These are phyloP conservation scores for Macrocybe gigantea DNA, from an alignment of 768 basidiomycete genomes.

Conservation along the genomic window DNA sequence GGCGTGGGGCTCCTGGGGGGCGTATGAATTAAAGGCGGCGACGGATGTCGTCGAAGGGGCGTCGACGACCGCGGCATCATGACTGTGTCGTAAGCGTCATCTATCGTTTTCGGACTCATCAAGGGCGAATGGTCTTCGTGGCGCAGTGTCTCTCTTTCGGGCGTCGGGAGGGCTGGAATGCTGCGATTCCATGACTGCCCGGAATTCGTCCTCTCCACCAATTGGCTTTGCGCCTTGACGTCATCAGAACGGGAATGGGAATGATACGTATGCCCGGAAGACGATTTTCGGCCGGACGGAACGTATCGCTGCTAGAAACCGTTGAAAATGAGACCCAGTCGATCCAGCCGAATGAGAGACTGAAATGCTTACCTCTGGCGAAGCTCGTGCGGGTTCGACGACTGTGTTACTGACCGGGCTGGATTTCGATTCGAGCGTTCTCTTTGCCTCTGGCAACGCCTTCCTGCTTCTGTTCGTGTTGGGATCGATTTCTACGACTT, in stretches of 20 bases:
- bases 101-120: neutral
- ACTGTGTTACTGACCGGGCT: too few species aligned
- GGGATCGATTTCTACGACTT: too few species aligned
- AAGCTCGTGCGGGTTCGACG: too few species aligned
- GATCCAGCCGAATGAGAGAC: too few species aligned
- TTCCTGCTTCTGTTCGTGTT: too few species aligned
- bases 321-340: too few species aligned
- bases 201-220: neutral
- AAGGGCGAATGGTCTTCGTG: neutral
- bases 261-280: constrained; percentile 2
- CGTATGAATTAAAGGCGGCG: constrained; percentile 1
- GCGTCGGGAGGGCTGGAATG: constrained; percentile 16
- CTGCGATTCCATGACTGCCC: constrained; percentile 13
- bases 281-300: neutral
- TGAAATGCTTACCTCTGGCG: too few species aligned
- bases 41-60: constrained; percentile 6
- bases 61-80: constrained; percentile 8
- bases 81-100: neutral
- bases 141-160: neutral
- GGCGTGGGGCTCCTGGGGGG: constrained; percentile 15
- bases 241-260: constrained; percentile 3
- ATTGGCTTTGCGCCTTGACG: neutral
- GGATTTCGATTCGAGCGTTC: too few species aligned
- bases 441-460: too few species aligned
- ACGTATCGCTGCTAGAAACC: too few species aligned